Evolutionary conservation across 805 yeast genomes (phyloP), one percentile per base, ranked within the genome.

Genomic region (Yarrowia sp.): DNA sequence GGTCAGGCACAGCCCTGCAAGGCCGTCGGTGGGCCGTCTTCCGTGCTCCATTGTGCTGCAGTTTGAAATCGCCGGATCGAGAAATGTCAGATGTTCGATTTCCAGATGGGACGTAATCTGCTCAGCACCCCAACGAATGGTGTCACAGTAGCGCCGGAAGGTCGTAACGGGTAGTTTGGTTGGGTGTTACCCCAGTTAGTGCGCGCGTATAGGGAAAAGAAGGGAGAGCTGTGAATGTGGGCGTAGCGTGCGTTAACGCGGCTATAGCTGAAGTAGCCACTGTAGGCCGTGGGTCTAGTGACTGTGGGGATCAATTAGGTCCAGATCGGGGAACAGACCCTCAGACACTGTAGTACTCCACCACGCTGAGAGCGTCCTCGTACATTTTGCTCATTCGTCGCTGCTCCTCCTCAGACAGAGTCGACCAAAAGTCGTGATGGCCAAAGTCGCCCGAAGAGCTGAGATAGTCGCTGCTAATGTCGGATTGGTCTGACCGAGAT

Each of bases 351-450:
- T 59, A 59, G 35, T 59, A 59, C 65, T 59, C 65, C 16, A 59
- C 65, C 1, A 59, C 65, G 14, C 42, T 43, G 8, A 59, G 52
- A 8, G 65, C 65, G 11, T 59, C 65, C 42, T 59, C 65, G 42
- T 59, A 59, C 65, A 59, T 59, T 14, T 45, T 43, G 52, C 65
- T 59, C 52, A 59, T 59, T 5, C 65, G 50, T 14, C 52, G 15
- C 35, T 43, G 45, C 35, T 59, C 65, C 42, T 59, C 65, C n/a
- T 59, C 65, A 7, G 65, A 35, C 7, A 59, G 32, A 8, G 50
- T 43, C 9, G 50, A 59, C 50, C 59, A 53, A 10, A 53, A 53
- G 10, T 53, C 59, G 35, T 53, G 45, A 1, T 38, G 59, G 43
- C 38, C 40, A 11, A n/a, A 40, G 59, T 53, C 59, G 15, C 45